Evolutionary conservation across 139 green algal genomes (phyloP), one percentile per base, ranked within the genome.

Genomic region (Edaphochlamys debaryana): DNA sequence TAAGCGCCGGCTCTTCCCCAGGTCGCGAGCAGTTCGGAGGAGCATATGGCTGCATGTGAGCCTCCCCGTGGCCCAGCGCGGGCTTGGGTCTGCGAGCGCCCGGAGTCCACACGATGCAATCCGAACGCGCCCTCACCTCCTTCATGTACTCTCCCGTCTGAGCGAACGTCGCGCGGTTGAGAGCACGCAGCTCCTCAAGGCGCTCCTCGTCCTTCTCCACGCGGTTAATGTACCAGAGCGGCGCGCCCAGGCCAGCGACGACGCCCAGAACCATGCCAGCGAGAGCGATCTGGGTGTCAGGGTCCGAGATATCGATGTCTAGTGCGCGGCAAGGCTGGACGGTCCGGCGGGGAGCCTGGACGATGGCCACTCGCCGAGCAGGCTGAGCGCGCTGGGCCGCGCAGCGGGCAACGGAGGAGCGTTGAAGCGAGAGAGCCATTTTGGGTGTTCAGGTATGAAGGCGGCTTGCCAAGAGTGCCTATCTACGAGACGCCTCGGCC

Each of bases 111-210:
- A 54, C 45, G 11, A 54, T 13, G 13, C 11, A 54, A 54, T 22
- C 45, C 45, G 11, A 13, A 32, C n/a, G n/a, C n/a, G n/a, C 41
- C 73, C 87, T 85, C 79, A 93, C 90, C 23, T 94, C 90, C 5
- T 15, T 79, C 89, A 92, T 89, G 91, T 98, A 98, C 84, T 97
- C 91, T 1, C 95, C 95, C 42, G 95, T 98, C 69, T 93, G 86
- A 66, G 94, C 84, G 73, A 89, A 97, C 5, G 87, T 96, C 20
- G 94, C 89, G 34, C 94, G 78, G 89, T 98, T 98, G 23, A 98
- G 80, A 32, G 93, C 90, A 1, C 95, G 87, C 22, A 98, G 79
- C 87, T 97, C 93, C 79, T 96, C 91, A n/a, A 98, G 85, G 2
- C 90, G 85, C 76, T 95, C 89, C 84, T 97, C 93, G 41, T 98